Conservation (phyloP, 176 grass and related monocot species). For the Eragrostis curvula region DNA sequence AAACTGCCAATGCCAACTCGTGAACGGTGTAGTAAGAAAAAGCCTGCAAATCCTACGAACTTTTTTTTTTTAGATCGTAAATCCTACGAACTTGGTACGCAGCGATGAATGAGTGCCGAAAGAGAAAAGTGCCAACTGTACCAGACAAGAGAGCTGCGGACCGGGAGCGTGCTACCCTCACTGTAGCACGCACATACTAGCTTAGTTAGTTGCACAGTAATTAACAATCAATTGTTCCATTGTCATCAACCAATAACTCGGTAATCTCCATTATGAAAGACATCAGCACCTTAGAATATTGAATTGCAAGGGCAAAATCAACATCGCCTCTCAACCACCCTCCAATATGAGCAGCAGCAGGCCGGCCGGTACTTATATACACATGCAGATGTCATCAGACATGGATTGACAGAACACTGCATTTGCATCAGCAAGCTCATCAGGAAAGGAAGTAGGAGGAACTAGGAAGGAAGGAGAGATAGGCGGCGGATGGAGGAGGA, state of each 20-base stretch:
- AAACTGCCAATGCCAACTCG: background rate
- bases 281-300: too few species aligned
- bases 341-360: background rate
- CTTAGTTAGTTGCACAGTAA: background rate
- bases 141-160: background rate
- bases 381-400: background rate
- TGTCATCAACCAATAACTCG: background rate
- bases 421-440: background rate
- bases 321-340: background rate
- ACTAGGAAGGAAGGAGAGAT: too few species aligned
- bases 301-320: too few species aligned
- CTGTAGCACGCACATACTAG: background rate
- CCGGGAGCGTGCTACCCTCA: background rate
- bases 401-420: background rate
- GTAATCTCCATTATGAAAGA: background rate
- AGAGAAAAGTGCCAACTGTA: background rate
- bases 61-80: too few species aligned
- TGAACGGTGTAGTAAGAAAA: background rate
- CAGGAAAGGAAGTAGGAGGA: background rate
- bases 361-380: background rate
- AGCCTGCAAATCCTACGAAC: too few species aligned
- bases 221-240: background rate
- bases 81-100: background rate
- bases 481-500: conserved; percentile 20
- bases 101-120: conserved; percentile 1